These are phyloP conservation scores for Pythium monospermum DNA, from an alignment of 352 stramenopile species.

Conservation along the genomic window DNA sequence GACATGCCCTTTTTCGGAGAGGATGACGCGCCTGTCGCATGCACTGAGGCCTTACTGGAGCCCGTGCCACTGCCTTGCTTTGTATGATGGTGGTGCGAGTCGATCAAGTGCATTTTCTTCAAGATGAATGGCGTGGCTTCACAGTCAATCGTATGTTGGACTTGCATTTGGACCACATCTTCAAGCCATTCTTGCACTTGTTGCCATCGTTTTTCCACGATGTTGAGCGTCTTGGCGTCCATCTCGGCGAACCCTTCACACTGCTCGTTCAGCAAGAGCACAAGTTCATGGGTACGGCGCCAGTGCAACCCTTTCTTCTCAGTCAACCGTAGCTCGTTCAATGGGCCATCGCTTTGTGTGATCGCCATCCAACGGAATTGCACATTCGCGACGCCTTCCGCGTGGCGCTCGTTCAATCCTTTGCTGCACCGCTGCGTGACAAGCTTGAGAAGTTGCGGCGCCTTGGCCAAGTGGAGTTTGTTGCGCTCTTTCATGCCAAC, in stretches of 20 bases:
- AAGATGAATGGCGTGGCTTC: constrained; percentile 61
- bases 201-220: constrained; percentile 50
- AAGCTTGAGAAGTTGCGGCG: constrained; percentile 43
- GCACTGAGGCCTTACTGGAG: constrained; percentile 8
- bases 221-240: constrained; percentile 40
- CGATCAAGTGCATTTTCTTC: constrained; percentile 57
- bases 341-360: constrained; percentile 44
- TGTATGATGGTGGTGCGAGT: constrained; percentile 16
- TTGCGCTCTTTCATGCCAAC: constrained; percentile 51
- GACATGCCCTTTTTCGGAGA: constrained; percentile 6
- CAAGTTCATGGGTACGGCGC: constrained; percentile 63
- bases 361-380: constrained; percentile 78
- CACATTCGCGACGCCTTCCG: constrained; percentile 54
- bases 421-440: constrained; percentile 50
- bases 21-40: neutral
- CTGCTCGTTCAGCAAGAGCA: constrained; percentile 63
- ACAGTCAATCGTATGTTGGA: constrained; percentile 59
- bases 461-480: constrained; percentile 56
- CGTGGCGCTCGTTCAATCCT: constrained; percentile 44
- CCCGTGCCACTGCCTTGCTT: neutral
- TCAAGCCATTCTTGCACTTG: constrained; percentile 66
- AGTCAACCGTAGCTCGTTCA: constrained; percentile 62
- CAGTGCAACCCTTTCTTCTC: constrained; percentile 66
- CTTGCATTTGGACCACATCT: constrained; percentile 55
- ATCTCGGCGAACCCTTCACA: constrained; percentile 63